phyloP scores from a whole-genome alignment of 805 yeast genomes.

The Teunomyces cretensis region DNA sequence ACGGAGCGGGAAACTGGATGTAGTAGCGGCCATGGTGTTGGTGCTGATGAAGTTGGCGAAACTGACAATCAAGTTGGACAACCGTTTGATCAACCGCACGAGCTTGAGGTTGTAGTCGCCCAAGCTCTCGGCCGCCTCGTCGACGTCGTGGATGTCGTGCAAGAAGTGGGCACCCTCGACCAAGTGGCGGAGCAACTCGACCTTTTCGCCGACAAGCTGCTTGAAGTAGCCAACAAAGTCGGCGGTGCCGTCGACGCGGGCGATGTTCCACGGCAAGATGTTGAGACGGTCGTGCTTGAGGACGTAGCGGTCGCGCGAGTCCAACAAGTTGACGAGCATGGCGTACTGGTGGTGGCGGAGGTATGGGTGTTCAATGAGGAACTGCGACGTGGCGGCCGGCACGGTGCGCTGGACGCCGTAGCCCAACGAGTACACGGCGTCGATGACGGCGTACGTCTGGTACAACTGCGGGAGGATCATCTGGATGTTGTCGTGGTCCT shows the following conservation, averaged over 20 bases:
- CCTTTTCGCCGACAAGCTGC: conserved; percentile 32
- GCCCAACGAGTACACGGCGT: conserved; percentile 50
- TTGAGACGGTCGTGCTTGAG: neutral
- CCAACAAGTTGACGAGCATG: conserved; percentile 16
- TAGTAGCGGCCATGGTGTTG: neutral
- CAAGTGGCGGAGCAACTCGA: conserved; percentile 36
- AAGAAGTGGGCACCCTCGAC: conserved; percentile 24
- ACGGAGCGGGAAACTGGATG: neutral
- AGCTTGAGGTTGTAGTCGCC: conserved; percentile 41
- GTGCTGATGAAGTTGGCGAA: conserved; percentile 27
- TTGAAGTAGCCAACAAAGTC: conserved; percentile 20
- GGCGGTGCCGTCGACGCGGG: neutral
- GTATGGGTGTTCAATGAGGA: conserved; percentile 5
- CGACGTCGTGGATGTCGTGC: conserved; percentile 12
- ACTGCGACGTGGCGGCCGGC: conserved; percentile 6
- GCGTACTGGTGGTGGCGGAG: conserved; percentile 23
- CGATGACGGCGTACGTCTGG: conserved; percentile 47
- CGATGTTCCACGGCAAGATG: neutral
- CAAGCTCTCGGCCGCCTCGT: conserved; percentile 25
- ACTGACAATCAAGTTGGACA: conserved; percentile 25
- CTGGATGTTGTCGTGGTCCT: conserved; percentile 23
- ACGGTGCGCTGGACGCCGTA: conserved; percentile 38
- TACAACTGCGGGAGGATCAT: conserved; percentile 45
- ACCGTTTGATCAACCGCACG: conserved; percentile 36
- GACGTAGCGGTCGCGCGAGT: conserved; percentile 6